A percentile compares a stretch with the other conserved stretches of the same genome.
Conservation (phyloP, 139 green algal species). For the Closterium sp. region DNA sequence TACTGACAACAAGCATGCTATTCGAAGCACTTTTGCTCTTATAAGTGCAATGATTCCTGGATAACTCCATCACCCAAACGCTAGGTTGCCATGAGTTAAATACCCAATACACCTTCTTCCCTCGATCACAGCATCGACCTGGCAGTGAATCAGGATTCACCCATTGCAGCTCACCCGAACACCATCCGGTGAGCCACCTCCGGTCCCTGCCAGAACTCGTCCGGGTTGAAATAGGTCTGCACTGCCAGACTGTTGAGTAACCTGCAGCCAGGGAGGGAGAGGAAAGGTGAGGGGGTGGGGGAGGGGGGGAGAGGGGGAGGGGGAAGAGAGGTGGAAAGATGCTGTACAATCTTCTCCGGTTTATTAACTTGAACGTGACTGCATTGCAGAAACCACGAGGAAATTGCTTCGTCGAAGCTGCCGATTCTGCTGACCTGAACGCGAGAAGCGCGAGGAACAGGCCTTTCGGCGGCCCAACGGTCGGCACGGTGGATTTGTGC, state of each 20-base stretch:
- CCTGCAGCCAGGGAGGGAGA: neutral
- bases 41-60: too few relatives aligned
- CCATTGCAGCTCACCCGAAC: conserved; percentile 59
- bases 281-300: too few relatives aligned
- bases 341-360: neutral
- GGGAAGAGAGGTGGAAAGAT: neutral
- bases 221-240: conserved; percentile 65
- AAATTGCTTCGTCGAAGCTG: neutral
- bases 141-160: too few relatives aligned
- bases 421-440: neutral
- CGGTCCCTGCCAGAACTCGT: conserved; percentile 74
- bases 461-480: neutral
- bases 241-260: conserved; percentile 11
- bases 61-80: too few relatives aligned
- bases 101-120: too few relatives aligned
- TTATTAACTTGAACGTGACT: neutral
- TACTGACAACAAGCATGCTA: too few relatives aligned
- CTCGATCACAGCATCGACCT: too few relatives aligned
- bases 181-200: conserved; percentile 70
- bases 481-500: neutral
- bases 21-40: too few relatives aligned
- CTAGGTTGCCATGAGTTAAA: too few relatives aligned
- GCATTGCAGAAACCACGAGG: neutral
- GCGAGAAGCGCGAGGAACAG: neutral
- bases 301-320: too few relatives aligned